These are phyloP conservation scores for Dichotomocladium elegans DNA, from an alignment of 371 early-diverging fungal genomes.

Conservation along the genomic window DNA sequence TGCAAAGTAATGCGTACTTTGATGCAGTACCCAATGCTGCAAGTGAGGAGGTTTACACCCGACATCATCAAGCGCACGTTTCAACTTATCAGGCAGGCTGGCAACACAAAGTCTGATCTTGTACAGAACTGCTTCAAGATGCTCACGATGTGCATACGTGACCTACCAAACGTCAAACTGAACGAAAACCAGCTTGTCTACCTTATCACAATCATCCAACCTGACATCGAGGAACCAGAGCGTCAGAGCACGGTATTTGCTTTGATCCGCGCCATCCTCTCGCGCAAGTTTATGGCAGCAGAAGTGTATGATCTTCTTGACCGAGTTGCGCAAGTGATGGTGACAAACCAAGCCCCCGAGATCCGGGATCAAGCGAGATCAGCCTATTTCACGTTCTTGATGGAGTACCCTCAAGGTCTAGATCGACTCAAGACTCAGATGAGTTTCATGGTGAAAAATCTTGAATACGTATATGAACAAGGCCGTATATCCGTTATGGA, in stretches of 20 bases:
- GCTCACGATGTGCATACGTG: constrained; percentile 71
- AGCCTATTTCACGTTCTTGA: constrained; percentile 81
- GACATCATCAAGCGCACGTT: constrained; percentile 76
- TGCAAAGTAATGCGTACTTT: constrained; percentile 68
- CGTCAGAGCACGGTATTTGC: constrained; percentile 81
- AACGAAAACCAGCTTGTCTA: constrained; percentile 75
- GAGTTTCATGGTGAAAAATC: constrained; percentile 82
- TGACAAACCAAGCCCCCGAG: constrained; percentile 78
- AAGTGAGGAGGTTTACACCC: constrained; percentile 60
- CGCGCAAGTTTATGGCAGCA: constrained; percentile 78
- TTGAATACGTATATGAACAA: constrained; percentile 85
- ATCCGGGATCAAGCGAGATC: constrained; percentile 83
- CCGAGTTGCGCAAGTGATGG: constrained; percentile 70
- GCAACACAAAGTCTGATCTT: constrained; percentile 65
- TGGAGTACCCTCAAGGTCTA: constrained; percentile 91
- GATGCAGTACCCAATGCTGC: constrained; percentile 67
- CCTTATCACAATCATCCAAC: constrained; percentile 74
- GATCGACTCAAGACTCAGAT: constrained; percentile 76
- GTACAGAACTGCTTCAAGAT: constrained; percentile 81
- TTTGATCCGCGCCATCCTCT: constrained; percentile 81
- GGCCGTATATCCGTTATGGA: constrained; percentile 89
- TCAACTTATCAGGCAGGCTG: constrained; percentile 61
- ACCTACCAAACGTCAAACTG: constrained; percentile 55
- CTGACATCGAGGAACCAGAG: constrained; percentile 88
- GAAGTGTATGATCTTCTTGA: constrained; percentile 93